Base-by-base conservation (phyloP, 768 basidiomycete genomes). In the Phlegmacium glaucopus region DNA sequence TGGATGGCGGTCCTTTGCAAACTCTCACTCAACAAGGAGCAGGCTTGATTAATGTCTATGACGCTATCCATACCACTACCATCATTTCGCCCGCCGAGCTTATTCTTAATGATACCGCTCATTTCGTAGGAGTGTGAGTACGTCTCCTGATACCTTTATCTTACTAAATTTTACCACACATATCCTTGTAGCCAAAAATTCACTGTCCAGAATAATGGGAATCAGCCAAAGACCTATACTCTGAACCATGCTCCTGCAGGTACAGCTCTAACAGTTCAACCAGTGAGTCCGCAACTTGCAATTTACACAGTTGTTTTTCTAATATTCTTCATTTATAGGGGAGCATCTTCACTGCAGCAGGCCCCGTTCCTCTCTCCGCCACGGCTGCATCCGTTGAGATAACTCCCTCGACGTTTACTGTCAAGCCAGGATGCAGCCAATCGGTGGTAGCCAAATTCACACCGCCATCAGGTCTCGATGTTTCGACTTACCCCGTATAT, bases 31-130 rank as follows among this genome's bases (percentile, higher is more conserved):
- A 78, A 48, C 78, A 79, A 52, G 80, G 80, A 41, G 74, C 77
- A 10, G 79, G 80, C 8, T 53, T 83, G 38, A 67, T 85, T 48
- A 68, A 85, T 50, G 77, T 77, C 9, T 79, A 72, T 56, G 69
- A 76, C 42, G 82, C 84, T 0, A 67, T 85, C 36, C 70, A 75
- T 44, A 65, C 74, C 1, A 73, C 70, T 1, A 75, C 80, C 1
- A 51, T 74, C 39, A 61, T 85, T 18, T 71, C 73, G 3, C 82
- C 79, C 8, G 71, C 73, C 9, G 74, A 83, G 58, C 65, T 86
- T 12, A 55, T 78, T 35, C 63, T 84, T 22, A 86, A 87, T 54
- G 83, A 85, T 57, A 85, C 83, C 3, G 71, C 76, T 4, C 69
- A 81, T 54, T 78, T 79, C 58, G 58, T 65, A 38, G 55, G 61